These are phyloP conservation scores for Hibiscus syriacus DNA, from an alignment of 345 rosid species.

Conservation along the genomic window DNA sequence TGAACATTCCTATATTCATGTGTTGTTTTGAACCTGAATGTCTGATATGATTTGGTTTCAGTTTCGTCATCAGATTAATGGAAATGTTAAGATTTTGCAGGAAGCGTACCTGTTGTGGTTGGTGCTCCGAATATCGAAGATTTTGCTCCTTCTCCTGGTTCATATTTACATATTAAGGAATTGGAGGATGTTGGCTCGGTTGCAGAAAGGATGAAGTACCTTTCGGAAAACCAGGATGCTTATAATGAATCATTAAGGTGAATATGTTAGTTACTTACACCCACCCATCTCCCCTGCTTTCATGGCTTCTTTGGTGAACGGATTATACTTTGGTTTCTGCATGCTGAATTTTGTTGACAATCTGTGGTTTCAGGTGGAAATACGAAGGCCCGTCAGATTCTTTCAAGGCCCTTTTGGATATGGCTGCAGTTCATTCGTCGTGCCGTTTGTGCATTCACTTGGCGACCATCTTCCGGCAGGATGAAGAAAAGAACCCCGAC, in stretches of 20 bases:
- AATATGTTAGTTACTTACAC: background rate
- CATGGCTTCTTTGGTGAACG: background rate
- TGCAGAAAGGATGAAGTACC: constrained; percentile 67
- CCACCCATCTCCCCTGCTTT: too few relatives aligned
- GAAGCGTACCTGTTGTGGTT: constrained; percentile 81
- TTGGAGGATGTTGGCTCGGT: constrained; percentile 48
- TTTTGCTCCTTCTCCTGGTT: constrained; percentile 60
- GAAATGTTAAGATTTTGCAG: constrained; percentile 24
- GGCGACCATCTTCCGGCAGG: constrained; percentile 56
- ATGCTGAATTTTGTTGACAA: constrained; percentile 1
- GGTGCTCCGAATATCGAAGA: constrained; percentile 94
- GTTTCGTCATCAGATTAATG: constrained; percentile 1
- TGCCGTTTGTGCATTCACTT: constrained; percentile 89
- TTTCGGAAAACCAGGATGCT: constrained; percentile 58
- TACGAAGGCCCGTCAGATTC: constrained; percentile 88
- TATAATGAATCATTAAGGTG: constrained; percentile 53
- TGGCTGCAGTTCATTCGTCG: constrained; percentile 94
- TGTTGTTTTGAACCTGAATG: background rate
- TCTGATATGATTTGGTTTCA: background rate
- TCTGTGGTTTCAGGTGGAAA: constrained; percentile 63
- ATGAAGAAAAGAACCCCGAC: constrained; percentile 52
- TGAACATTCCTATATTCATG: background rate
- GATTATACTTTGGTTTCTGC: background rate
- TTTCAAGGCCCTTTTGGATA: constrained; percentile 93
- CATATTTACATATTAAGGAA: constrained; percentile 60